Conservation (phyloP, 169 alveolate species). For the Cryptosporidium meleagridis region DNA sequence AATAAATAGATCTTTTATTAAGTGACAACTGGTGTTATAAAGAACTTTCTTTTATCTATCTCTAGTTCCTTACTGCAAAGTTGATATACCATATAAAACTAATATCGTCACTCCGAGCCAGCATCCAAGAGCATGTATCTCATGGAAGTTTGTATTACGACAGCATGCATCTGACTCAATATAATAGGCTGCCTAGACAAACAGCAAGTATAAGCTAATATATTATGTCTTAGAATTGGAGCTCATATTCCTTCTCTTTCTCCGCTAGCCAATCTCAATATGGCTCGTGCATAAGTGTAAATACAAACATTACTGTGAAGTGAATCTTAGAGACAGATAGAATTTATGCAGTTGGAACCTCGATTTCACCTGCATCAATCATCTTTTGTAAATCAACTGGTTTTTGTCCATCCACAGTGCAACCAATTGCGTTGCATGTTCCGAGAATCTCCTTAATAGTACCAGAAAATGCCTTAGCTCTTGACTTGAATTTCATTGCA, state of each 20-base stretch:
- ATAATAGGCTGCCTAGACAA: not conserved
- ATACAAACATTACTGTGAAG: not conserved
- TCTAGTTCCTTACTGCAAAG: not conserved
- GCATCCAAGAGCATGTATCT: not conserved
- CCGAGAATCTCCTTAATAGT: conserved; percentile 97
- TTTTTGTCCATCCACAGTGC: conserved; percentile 95
- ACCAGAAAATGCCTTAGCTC: conserved; percentile 93
- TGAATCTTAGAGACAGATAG: not conserved
- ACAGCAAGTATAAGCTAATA: no score
- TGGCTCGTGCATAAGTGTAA: not conserved
- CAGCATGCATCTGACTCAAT: not conserved
- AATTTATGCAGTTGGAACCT: conserved; percentile 81
- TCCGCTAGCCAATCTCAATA: not conserved
- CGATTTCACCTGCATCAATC: conserved; percentile 90
- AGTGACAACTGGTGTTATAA: not conserved
- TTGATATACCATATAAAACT: conserved; percentile 19
- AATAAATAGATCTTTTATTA: not conserved
- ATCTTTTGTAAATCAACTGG: conserved; percentile 90
- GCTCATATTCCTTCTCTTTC: not conserved
- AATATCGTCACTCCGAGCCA: not conserved
- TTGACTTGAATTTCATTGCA: conserved; percentile 90
- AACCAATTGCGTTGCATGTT: conserved; percentile 96
- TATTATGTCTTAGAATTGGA: not conserved
- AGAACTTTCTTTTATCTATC: not conserved
- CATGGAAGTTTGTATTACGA: not conserved